Conservation (phyloP, 2,329 filamentous ascomycete genomes). For the Trichoderma citrinoviride region DNA sequence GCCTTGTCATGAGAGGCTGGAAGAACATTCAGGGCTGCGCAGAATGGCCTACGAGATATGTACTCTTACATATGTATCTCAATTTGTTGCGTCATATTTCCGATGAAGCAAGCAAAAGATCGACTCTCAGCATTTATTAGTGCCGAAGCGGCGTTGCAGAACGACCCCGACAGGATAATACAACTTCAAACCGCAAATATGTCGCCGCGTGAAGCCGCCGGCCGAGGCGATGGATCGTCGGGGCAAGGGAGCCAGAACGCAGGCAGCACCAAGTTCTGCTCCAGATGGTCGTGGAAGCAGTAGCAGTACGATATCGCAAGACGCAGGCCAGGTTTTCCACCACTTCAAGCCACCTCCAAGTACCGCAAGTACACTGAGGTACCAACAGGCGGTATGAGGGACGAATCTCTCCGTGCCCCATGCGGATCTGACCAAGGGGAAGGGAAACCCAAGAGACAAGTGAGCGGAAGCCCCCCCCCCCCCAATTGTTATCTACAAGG, state of each 20-base stretch:
- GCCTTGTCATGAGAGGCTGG: conserved; percentile 8
- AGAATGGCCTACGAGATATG: conserved; percentile 6
- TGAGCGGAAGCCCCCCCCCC: background rate
- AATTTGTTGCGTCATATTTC: conserved; percentile 12
- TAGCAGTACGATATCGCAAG: background rate
- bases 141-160: background rate
- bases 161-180: background rate
- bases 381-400: conserved; percentile 13
- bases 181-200: background rate
- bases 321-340: background rate
- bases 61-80: too few relatives aligned
- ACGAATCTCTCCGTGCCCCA: background rate
- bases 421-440: conserved; percentile 6
- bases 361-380: background rate
- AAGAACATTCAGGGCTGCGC: background rate
- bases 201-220: conserved; percentile 1
- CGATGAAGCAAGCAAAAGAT: conserved; percentile 14
- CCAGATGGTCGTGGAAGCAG: background rate
- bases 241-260: background rate
- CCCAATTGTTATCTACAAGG: conserved; percentile 2
- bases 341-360: background rate
- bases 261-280: background rate
- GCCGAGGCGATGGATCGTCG: background rate
- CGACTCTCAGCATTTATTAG: conserved; percentile 13
- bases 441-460: background rate